Evolutionary conservation across 768 basidiomycete species (phyloP), one percentile per base, ranked within the genome.

Genomic region (Trametes cubensis): DNA sequence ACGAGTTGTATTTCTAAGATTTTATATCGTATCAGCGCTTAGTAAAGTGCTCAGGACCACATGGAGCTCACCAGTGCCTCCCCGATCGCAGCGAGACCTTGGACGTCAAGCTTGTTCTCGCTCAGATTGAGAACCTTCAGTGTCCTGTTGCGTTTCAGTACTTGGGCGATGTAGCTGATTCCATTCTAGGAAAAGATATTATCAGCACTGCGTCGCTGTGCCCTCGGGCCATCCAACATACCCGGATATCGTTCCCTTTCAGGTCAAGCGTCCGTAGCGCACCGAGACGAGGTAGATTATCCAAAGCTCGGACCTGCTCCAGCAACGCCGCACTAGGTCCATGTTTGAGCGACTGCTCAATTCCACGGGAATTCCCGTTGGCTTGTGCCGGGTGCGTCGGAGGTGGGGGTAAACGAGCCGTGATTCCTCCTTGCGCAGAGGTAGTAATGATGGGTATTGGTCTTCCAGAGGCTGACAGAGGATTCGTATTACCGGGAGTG

Each of bases 141-240:
- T 3, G 96, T 98, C 46, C 95, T 81, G 74, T 99, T 98, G 40
- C 96, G 88, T 72, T 98, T 98, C 64, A 98, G 79, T 0, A 98
- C 96, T 75, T 98, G 95, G 0, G 95, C 89, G 50, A 98, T 85
- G 70, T 97, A 98, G 0, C 84, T 85, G 39, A 98, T 88, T 0
- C 96, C 95, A 45, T 75, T 83, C 83, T 85, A 62, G 15, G 46
- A 44, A 34, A 5, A 23, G 61, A 30, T 41, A 10, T 10, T 34
- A 10, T 34, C 6, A 34, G 34, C 34, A 11, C 10, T 34, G 10
- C 2, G 10, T 11, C 11, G 34, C 10, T 34, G 34, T 10, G 5
- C 6, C 34, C 34, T 18, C 60, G 15, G 30, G 21, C 39, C 8
- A 48, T 21, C 51, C 34, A 15, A 80, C 92, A 73, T 68, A 94